These are phyloP conservation scores for Podaxis rugospora DNA, from an alignment of 768 basidiomycete species.

Conservation along the genomic window DNA sequence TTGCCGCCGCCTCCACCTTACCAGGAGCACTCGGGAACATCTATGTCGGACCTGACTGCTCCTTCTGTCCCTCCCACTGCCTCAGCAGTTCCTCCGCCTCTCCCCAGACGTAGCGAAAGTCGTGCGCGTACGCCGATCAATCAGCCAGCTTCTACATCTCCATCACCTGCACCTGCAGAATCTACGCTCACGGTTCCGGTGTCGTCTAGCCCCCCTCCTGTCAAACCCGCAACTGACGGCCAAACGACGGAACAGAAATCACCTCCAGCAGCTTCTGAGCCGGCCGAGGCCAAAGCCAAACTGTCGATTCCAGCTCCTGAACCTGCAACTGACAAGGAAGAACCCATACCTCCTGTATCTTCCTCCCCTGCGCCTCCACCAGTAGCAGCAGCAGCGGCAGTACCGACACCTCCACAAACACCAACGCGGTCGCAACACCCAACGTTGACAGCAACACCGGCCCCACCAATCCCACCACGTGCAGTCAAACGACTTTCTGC, in stretches of 20 bases:
- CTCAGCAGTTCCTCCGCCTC: slow-evolving; percentile 36
- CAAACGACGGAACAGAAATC: not conserved
- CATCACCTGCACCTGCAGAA: not conserved
- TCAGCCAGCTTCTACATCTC: not conserved
- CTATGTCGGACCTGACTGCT: not conserved
- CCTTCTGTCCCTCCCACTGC: not conserved
- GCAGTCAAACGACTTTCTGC: slow-evolving; percentile 10
- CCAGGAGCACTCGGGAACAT: not conserved
- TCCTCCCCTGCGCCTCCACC: not conserved
- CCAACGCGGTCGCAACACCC: slow-evolving; percentile 11
- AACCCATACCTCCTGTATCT: not conserved
- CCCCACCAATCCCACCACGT: slow-evolving; percentile 7
- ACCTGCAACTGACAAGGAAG: not conserved
- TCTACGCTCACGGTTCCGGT: not conserved
- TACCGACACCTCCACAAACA: slow-evolving; percentile 4
- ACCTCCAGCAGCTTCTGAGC: not conserved
- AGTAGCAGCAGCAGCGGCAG: not conserved
- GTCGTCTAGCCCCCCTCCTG: not conserved
- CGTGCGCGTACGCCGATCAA: slow-evolving; percentile 21
- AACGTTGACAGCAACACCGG: slow-evolving; percentile 7
- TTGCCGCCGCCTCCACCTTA: slow-evolving; percentile 16
- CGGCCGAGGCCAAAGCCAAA: not conserved
- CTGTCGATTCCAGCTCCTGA: not conserved
- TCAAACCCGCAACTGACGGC: not conserved
- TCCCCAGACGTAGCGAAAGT: slow-evolving; percentile 45